Evolutionary conservation across 2,329 filamentous ascomycete genomes (phyloP).

Genomic region (Phialophora verrucosa): DNA sequence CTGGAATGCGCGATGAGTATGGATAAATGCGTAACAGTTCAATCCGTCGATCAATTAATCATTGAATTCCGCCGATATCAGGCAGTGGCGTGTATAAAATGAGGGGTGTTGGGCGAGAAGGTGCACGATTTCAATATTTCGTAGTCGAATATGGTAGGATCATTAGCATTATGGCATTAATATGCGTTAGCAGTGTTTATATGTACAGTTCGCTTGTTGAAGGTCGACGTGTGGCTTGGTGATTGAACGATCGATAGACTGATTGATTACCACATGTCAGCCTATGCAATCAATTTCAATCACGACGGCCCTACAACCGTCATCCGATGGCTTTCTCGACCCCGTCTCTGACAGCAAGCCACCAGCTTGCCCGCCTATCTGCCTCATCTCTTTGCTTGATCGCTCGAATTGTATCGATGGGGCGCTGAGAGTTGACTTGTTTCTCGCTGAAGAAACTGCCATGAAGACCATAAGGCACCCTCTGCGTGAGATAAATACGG

Average conservation of each 20-base stretch:
- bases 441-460: slow-evolving; percentile 65
- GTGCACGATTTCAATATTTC: neutral
- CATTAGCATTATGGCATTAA: neutral
- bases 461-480: slow-evolving; percentile 73
- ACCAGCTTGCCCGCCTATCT: slow-evolving; percentile 10
- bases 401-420: slow-evolving; percentile 43
- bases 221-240: neutral
- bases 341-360: slow-evolving; percentile 16
- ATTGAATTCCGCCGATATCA: too few relatives aligned
- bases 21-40: too few relatives aligned
- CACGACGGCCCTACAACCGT: neutral
- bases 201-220: neutral
- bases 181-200: neutral
- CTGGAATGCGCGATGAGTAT: too few relatives aligned
- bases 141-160: neutral
- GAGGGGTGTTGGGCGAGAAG: neutral
- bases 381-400: slow-evolving; percentile 25
- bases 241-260: too few relatives aligned
- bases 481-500: slow-evolving; percentile 65
- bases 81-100: neutral
- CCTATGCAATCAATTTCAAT: neutral
- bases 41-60: too few relatives aligned
- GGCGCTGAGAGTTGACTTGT: slow-evolving; percentile 58
- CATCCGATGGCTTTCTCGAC: slow-evolving; percentile 21
- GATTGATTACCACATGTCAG: neutral